Evolutionary conservation across 305 asterid genomes (phyloP).

Genomic region (Lippia alba): DNA sequence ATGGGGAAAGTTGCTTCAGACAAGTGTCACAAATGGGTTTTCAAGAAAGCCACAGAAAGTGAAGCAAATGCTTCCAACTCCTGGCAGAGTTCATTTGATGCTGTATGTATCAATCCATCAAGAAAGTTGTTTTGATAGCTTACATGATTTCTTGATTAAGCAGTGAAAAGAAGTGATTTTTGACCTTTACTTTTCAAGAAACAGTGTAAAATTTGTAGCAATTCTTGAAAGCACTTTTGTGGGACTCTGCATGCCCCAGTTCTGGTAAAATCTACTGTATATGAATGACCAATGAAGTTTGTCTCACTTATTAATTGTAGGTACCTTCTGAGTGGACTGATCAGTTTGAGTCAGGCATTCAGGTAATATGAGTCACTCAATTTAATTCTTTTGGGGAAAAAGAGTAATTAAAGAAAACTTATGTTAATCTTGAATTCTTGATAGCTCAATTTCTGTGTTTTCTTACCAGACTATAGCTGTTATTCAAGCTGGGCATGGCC

Average conservation of each 20-base stretch:
- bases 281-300: constrained; percentile 45
- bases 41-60: constrained; percentile 95
- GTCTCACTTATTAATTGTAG: constrained; percentile 58
- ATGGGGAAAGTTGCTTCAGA: constrained; percentile 99
- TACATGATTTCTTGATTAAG: constrained; percentile 35
- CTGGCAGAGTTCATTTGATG: constrained; percentile 99
- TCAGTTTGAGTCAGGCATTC: constrained; percentile 98
- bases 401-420: background rate
- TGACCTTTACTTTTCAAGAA: constrained; percentile 31
- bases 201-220: constrained; percentile 23
- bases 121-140: background rate
- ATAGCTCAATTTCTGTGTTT: background rate
- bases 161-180: constrained; percentile 34
- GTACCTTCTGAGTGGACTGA: constrained; percentile 97
- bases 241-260: constrained; percentile 41
- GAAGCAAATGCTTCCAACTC: constrained; percentile 95
- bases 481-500: constrained; percentile 99
- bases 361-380: constrained; percentile 53
- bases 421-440: background rate
- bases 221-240: constrained; percentile 31
- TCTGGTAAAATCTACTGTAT: constrained; percentile 40
- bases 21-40: constrained; percentile 99
- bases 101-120: constrained; percentile 57
- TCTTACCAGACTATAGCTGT: constrained; percentile 89
- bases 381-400: background rate